Evolutionary conservation across 2,329 filamentous ascomycete genomes (phyloP).

Genomic region (Alternaria brassicicola): DNA sequence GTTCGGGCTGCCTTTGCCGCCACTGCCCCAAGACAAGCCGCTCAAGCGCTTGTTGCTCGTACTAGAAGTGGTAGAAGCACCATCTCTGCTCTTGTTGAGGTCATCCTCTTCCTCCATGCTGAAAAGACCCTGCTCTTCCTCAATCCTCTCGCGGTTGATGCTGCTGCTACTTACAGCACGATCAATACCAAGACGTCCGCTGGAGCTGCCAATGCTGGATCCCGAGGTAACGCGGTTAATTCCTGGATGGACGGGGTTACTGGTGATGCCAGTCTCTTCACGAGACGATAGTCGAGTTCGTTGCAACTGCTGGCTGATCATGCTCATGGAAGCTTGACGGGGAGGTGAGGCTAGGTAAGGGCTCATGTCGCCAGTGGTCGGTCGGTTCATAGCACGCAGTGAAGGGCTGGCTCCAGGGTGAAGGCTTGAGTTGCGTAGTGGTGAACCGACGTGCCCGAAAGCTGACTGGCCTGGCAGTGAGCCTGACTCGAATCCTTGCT

Average conservation of each 20-base stretch:
- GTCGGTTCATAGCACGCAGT: conserved; percentile 57
- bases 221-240: conserved; percentile 55
- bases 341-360: conserved; percentile 62
- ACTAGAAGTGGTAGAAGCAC: conserved; percentile 42
- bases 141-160: conserved; percentile 49
- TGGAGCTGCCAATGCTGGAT: conserved; percentile 41
- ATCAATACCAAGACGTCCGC: conserved; percentile 43
- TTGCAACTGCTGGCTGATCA: conserved; percentile 64
- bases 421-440: conserved; percentile 66
- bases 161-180: conserved; percentile 50
- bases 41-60: conserved; percentile 47
- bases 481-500: conserved; percentile 50
- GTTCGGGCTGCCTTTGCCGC: conserved; percentile 45
- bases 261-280: conserved; percentile 34
- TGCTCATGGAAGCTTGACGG: conserved; percentile 64
- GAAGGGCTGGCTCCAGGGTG: conserved; percentile 58
- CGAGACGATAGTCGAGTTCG: conserved; percentile 51
- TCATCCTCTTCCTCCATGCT: conserved; percentile 52
- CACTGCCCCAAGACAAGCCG: conserved; percentile 47
- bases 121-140: conserved; percentile 52
- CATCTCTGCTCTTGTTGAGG: conserved; percentile 40
- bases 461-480: conserved; percentile 51
- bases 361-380: conserved; percentile 56
- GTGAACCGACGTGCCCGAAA: conserved; percentile 68
- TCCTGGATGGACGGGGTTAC: conserved; percentile 67